Conservation (phyloP, 768 basidiomycete species). For the Collybiopsis confluens region DNA sequence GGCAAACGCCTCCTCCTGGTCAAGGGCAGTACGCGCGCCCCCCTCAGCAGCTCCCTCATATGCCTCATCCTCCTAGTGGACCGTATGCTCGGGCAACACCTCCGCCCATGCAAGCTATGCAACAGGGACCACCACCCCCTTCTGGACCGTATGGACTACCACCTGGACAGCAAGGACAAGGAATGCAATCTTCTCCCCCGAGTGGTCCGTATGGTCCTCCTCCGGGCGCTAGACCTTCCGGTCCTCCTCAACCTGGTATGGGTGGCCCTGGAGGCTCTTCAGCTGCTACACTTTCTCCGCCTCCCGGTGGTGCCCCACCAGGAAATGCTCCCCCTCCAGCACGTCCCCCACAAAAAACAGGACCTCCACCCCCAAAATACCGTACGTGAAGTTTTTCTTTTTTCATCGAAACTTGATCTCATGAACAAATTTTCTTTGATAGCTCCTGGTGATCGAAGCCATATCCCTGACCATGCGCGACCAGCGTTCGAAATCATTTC, state of each 20-base stretch:
- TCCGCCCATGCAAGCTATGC: slow-evolving; percentile 27
- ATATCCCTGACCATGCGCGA: slow-evolving; percentile 70
- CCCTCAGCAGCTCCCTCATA: slow-evolving; percentile 22
- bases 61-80: slow-evolving; percentile 23
- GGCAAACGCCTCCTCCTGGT: slow-evolving; percentile 29
- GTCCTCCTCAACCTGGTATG: slow-evolving; percentile 18
- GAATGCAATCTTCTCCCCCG: slow-evolving; percentile 7
- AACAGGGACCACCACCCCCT: slow-evolving; percentile 13
- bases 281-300: slow-evolving; percentile 13
- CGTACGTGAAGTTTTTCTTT: slow-evolving; percentile 34
- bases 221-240: slow-evolving; percentile 28
- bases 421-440: slow-evolving; percentile 9
- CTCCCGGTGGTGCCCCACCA: slow-evolving; percentile 20
- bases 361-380: slow-evolving; percentile 39
- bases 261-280: background rate
- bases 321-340: slow-evolving; percentile 13
- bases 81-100: slow-evolving; percentile 37
- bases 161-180: slow-evolving; percentile 18
- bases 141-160: slow-evolving; percentile 31
- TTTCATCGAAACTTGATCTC: background rate
- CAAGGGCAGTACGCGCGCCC: slow-evolving; percentile 35
- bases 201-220: slow-evolving; percentile 32
- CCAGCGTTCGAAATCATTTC: slow-evolving; percentile 66
- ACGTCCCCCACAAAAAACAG: slow-evolving; percentile 19
- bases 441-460: slow-evolving; percentile 90